phyloP scores from a whole-genome alignment of 2,329 filamentous ascomycete genomes.

The Fusarium algeriense region DNA sequence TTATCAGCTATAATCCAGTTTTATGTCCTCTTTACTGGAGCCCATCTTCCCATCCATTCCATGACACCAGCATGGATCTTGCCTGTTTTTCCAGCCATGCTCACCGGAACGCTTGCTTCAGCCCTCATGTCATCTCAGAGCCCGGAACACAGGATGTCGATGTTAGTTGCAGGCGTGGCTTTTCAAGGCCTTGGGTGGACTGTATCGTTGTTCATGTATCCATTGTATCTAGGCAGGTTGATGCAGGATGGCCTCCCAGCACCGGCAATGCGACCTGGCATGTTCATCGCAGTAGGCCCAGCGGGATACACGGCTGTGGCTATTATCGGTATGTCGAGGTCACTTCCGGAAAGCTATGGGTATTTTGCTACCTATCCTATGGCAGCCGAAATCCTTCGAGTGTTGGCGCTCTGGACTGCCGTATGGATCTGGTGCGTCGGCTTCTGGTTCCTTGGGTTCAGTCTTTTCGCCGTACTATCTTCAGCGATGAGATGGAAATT shows the following conservation, averaged over 20 bases:
- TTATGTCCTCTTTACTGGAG: slow-evolving; percentile 49
- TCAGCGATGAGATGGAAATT: slow-evolving; percentile 30
- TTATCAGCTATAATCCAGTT: slow-evolving; percentile 45
- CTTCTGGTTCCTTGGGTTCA: slow-evolving; percentile 47
- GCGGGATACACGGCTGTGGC: slow-evolving; percentile 45
- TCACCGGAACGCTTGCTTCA: slow-evolving; percentile 46
- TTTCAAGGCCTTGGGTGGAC: slow-evolving; percentile 48
- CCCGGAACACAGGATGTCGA: slow-evolving; percentile 42
- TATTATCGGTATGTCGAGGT: slow-evolving; percentile 45
- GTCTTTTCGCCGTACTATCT: slow-evolving; percentile 38
- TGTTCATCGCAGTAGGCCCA: slow-evolving; percentile 46
- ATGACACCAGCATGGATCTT: slow-evolving; percentile 50
- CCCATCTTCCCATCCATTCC: slow-evolving; percentile 44
- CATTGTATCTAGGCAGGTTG: slow-evolving; percentile 43
- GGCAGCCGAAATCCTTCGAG: slow-evolving; percentile 41
- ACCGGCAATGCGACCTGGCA: slow-evolving; percentile 45
- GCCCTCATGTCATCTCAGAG: slow-evolving; percentile 43
- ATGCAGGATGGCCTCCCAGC: slow-evolving; percentile 47
- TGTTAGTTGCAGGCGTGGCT: slow-evolving; percentile 44
- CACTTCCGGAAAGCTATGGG: slow-evolving; percentile 41
- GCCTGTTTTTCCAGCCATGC: slow-evolving; percentile 48
- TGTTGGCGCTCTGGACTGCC: slow-evolving; percentile 43
- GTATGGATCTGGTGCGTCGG: slow-evolving; percentile 48
- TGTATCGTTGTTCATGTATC: slow-evolving; percentile 42
- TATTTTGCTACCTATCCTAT: slow-evolving; percentile 45